Evolutionary conservation across 371 early-diverging fungal species (phyloP), one percentile per base, ranked within the genome.

Genomic region (Funneliformis caledonium): DNA sequence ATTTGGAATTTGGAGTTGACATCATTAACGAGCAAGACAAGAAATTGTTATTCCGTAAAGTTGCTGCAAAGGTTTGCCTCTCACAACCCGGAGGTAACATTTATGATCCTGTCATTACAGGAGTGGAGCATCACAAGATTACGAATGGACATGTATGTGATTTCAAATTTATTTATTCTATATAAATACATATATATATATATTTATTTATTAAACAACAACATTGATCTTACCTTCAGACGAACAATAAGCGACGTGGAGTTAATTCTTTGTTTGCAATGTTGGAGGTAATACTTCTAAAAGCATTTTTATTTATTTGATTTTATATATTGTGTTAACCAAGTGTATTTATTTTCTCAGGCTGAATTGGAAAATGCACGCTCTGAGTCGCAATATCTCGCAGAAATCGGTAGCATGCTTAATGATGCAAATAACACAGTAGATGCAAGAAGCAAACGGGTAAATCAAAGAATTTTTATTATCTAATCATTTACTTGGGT

Each of bases 1-100:
- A 83, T n/a, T 81, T 97, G 78, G 95, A 95, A 75, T 95, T 97
- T 86, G 97, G 96, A 52, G 91, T 97, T 45, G 96, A 97, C 83
- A 95, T 96, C 76, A 82, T 90, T 64, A 89, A 92, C 64, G 95
- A 95, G 22, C 87, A 88, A 76, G 81, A 83, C 52, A 26, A 52
- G 19, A 78, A 64, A 48, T 42, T 78, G 10, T 11, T 78, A 31
- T 68, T 62, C 16, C 43, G 61, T 31, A 78, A 78, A 67, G 78
- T 78, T 9, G 12, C 68, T 26, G 69, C 68, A 16, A 50, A 33
- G 47, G 78, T 72, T 43, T 43, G 16, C 7, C 19, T 56, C 19
- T 56, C 19, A 16, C 56, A 56, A 56, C 37, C 7, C 19, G 56
- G 56, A 7, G 19, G 7, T 56, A 19, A 56, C 16, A 4, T 56